A percentile compares a stretch with the other conserved stretches of the same genome.
phyloP scores from a whole-genome alignment of 2,329 filamentous ascomycete genomes.

The Pochonia chlamydosporia region DNA sequence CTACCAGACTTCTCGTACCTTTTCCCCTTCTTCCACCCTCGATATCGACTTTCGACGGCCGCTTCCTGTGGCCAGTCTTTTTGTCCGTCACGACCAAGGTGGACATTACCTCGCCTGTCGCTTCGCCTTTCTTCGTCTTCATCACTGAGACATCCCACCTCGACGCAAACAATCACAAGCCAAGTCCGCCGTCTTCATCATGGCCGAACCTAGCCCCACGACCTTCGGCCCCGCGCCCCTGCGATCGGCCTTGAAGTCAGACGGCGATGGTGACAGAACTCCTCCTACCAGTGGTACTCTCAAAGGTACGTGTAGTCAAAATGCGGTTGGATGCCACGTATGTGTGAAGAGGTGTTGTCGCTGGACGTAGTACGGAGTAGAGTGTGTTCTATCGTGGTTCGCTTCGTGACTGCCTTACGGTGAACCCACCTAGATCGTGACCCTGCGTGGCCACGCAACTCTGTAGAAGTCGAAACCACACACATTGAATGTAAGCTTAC shows the following conservation, averaged over 20 bases:
- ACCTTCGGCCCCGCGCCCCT: conserved; percentile 23
- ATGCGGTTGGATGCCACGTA: background rate
- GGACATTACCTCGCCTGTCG: background rate
- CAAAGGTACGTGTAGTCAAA: conserved; percentile 31
- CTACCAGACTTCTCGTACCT: background rate
- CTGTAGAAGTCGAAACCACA: background rate
- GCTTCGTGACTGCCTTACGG: background rate
- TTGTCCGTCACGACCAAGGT: no score
- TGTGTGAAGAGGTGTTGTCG: background rate
- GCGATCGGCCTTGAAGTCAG: conserved; percentile 38
- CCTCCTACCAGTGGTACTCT: conserved; percentile 29
- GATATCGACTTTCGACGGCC: background rate
- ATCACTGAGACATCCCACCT: background rate
- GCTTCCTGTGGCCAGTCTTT: background rate
- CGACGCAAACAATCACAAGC: background rate
- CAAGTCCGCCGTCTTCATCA: conserved; percentile 9
- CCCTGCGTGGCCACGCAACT: background rate
- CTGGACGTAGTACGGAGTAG: background rate
- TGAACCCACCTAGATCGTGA: background rate
- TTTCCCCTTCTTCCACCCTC: background rate
- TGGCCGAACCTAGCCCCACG: conserved; percentile 20
- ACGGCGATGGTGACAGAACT: conserved; percentile 33
- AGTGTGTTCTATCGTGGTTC: background rate
- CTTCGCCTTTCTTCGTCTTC: background rate
- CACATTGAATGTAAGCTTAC: conserved; percentile 13